Evolutionary conservation across 1,284 basidiomycete genomes (phyloP), one percentile per base, ranked within the genome.

Genomic region (Rhizoctonia solani): DNA sequence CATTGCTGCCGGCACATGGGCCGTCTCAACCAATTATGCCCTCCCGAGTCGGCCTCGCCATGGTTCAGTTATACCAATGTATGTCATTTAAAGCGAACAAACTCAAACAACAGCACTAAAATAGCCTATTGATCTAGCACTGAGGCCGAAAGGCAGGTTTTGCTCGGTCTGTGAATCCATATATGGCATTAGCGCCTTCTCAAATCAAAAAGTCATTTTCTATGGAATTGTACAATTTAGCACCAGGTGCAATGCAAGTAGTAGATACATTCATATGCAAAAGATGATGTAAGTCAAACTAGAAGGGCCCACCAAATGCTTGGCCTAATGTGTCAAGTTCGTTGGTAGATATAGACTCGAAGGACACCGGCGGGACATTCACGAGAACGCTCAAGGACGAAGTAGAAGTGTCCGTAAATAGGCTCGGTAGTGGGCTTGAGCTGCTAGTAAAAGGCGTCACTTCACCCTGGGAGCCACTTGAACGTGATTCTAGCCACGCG

Each of bases 21-120:
- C 32, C 21, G 25, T 37, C 37, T 63, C 59, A 13, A 53, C 59
- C 16, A 53, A 53, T 16, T 63, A 63, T 39, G 42, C 47, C 3
- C 34, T 63, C 2, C 59, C 59, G 6, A 34, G 30, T 39, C 59
- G 59, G 13, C 59, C 59, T 23, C 59, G 59, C 16, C 59, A 63
- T 42, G 59, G 59, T 6, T 63, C 59, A 19, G 59, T 63, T 27
- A 63, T 63, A 21, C 49, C 59, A 19, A 63, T 63, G 59, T 63
- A 53, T 29, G 59, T 25, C 13, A 23, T 25, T 19, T 27, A 29
- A 3, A n/a, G n/a, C n/a, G n/a, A n/a, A n/a, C n/a, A n/a, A n/a
- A n/a, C n/a, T 8, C 32, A 11, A 34, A 5, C 14, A 4, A n/a
- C 14, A 21, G 2, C 14, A n/a, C 4, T 25, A 34, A 19, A 14